Percentiles rank a stretch among this genome's conserved stretches.
phyloP scores from a whole-genome alignment of 108 stramenopile species.

The Nitzschia sp. region DNA sequence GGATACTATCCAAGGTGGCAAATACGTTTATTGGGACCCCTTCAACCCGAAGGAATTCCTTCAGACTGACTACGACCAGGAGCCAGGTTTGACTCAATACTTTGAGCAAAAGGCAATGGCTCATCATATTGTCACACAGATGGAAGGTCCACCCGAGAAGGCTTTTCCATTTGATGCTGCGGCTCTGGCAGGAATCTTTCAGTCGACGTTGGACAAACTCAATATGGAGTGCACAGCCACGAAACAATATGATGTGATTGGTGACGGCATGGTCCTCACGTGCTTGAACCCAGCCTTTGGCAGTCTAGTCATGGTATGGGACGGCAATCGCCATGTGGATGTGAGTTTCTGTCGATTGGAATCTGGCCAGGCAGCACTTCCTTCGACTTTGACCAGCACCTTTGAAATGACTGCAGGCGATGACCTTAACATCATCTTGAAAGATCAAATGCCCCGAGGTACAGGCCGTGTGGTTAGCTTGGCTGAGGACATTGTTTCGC shows the following conservation, averaged over 20 bases:
- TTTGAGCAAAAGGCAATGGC: conserved; percentile 60
- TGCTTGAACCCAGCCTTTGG: conserved; percentile 13
- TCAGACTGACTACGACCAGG: conserved; percentile 55
- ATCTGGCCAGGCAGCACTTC: background rate
- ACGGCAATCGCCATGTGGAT: conserved; percentile 46
- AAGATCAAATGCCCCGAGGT: conserved; percentile 55
- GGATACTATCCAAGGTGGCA: conserved; percentile 11
- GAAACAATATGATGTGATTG: conserved; percentile 8
- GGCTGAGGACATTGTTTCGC: conserved; percentile 25
- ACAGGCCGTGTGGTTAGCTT: conserved; percentile 48
- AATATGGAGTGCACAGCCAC: background rate
- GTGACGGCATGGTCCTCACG: conserved; percentile 17
- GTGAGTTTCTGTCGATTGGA: conserved; percentile 32
- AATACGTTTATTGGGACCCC: background rate
- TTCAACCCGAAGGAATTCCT: conserved; percentile 21
- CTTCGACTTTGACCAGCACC: conserved; percentile 1
- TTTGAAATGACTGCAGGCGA: background rate
- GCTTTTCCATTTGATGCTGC: background rate
- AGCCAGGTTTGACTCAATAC: conserved; percentile 57
- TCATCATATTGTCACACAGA: conserved; percentile 55
- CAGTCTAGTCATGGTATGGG: conserved; percentile 35
- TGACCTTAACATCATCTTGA: conserved; percentile 24
- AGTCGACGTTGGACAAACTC: conserved; percentile 2
- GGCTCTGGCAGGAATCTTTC: background rate
- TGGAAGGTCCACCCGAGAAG: background rate